These are phyloP conservation scores for Colletotrichum lini DNA, from an alignment of 2,329 filamentous ascomycete species.

Conservation along the genomic window DNA sequence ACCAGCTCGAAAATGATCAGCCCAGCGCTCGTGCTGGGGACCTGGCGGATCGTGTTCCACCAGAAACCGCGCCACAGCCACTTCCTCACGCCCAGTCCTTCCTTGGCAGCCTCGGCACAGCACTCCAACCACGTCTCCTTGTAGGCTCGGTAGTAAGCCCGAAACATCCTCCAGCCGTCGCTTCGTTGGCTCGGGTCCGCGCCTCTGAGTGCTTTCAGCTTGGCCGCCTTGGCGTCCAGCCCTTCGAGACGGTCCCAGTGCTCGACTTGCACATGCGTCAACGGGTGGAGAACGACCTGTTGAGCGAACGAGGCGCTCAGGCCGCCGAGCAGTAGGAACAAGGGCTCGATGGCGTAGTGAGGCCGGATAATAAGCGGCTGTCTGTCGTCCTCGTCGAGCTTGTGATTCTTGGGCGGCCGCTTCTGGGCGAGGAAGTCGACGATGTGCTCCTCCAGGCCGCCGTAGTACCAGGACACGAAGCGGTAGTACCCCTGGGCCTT, in stretches of 20 bases:
- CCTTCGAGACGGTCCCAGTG: constrained; percentile 82
- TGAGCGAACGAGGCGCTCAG: constrained; percentile 78
- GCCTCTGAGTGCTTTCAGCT: constrained; percentile 55
- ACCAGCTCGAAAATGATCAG: constrained; percentile 86
- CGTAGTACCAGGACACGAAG: constrained; percentile 80
- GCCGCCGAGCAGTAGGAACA: constrained; percentile 79
- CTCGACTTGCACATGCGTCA: constrained; percentile 78
- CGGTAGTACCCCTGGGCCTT: constrained; percentile 82
- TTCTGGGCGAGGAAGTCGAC: constrained; percentile 65
- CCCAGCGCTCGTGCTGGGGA: constrained; percentile 82
- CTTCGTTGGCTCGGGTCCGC: constrained; percentile 51
- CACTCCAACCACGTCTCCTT: constrained; percentile 76
- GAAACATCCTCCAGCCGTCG: constrained; percentile 67
- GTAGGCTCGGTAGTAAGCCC: constrained; percentile 80
- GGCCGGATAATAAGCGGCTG: constrained; percentile 72
- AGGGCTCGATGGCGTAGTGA: constrained; percentile 82
- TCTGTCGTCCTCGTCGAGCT: constrained; percentile 48
- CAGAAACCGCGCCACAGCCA: constrained; percentile 83
- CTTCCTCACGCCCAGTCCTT: constrained; percentile 68
- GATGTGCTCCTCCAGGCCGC: constrained; percentile 66
- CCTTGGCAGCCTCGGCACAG: constrained; percentile 66
- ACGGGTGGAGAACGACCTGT: constrained; percentile 78
- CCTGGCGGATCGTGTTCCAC: constrained; percentile 79
- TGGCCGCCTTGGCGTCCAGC: constrained; percentile 73
- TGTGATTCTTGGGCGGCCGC: constrained; percentile 51